phyloP scores from a whole-genome alignment of 2,329 filamentous ascomycete species.

The Dothidotthia symphoricarpi region DNA sequence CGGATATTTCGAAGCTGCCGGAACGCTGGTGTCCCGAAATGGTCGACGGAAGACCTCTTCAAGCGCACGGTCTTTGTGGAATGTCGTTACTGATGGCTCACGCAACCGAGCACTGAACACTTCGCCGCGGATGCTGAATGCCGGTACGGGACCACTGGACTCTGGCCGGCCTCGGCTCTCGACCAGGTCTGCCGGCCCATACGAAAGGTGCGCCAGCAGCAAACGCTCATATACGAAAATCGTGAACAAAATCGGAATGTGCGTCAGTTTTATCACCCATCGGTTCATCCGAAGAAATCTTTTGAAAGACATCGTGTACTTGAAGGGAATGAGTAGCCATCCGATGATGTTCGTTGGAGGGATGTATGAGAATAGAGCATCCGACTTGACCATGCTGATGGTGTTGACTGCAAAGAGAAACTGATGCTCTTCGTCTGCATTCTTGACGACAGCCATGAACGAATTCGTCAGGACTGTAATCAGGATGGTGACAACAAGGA shows the following conservation, averaged over 20 bases:
- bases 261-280: slow-evolving; percentile 86
- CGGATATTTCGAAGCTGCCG: slow-evolving; percentile 34
- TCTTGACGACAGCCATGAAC: slow-evolving; percentile 92
- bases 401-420: slow-evolving; percentile 96
- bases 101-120: slow-evolving; percentile 77
- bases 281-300: slow-evolving; percentile 84
- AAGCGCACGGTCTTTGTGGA: slow-evolving; percentile 82
- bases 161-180: slow-evolving; percentile 64
- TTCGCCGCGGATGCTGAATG: slow-evolving; percentile 48
- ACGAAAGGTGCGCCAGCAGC: slow-evolving; percentile 71
- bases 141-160: slow-evolving; percentile 55
- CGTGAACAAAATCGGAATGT: slow-evolving; percentile 80
- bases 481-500: slow-evolving; percentile 87
- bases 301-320: slow-evolving; percentile 75
- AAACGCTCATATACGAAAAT: slow-evolving; percentile 87
- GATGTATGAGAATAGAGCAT: slow-evolving; percentile 90
- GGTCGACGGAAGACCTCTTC: slow-evolving; percentile 83
- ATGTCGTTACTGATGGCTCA: slow-evolving; percentile 84
- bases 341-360: slow-evolving; percentile 88
- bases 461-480: slow-evolving; percentile 96
- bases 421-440: slow-evolving; percentile 86
- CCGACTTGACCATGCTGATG: slow-evolving; percentile 98
- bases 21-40: slow-evolving; percentile 58
- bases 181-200: slow-evolving; percentile 82
- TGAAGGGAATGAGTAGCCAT: slow-evolving; percentile 80